A percentile compares a stretch with the other conserved stretches of the same genome.
These are phyloP conservation scores for Aspergillus sp. DNA, from an alignment of 2,329 filamentous ascomycete genomes.

Conservation along the genomic window DNA sequence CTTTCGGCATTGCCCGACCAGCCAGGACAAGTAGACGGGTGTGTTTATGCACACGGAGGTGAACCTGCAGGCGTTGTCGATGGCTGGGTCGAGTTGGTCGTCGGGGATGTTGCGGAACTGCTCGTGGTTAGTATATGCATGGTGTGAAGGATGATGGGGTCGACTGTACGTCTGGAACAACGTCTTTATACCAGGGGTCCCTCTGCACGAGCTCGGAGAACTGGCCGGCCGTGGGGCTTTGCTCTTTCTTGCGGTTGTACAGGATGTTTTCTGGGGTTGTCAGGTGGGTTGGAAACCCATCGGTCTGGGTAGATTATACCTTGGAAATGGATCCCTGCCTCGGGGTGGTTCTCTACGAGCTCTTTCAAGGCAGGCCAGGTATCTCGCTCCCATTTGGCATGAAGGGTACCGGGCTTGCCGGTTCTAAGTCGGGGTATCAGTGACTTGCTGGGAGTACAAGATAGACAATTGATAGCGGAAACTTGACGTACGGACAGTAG, in stretches of 20 bases:
- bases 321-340: constrained; percentile 79
- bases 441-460: not conserved
- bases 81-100: constrained; percentile 58
- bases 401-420: constrained; percentile 36
- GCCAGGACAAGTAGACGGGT: constrained; percentile 80
- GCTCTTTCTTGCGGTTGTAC: constrained; percentile 64
- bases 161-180: constrained; percentile 63
- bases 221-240: constrained; percentile 51
- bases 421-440: constrained; percentile 1
- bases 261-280: constrained; percentile 45
- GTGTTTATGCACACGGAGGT: constrained; percentile 91
- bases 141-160: not conserved
- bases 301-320: constrained; percentile 39
- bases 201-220: constrained; percentile 65
- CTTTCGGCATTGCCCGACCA: constrained; percentile 74
- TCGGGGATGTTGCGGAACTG: constrained; percentile 61
- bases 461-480: not conserved
- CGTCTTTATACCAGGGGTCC: constrained; percentile 70
- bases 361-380: constrained; percentile 64
- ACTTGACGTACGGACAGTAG: constrained; percentile 61
- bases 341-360: constrained; percentile 63
- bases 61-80: constrained; percentile 72
- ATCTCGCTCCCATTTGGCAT: constrained; percentile 56
- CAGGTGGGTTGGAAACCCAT: not conserved
- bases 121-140: not conserved